A percentile compares a stretch with the other conserved stretches of the same genome.
Evolutionary conservation across 2,329 filamentous ascomycete genomes (phyloP).

Genomic region (Pseudogymnoascus pannorum): DNA sequence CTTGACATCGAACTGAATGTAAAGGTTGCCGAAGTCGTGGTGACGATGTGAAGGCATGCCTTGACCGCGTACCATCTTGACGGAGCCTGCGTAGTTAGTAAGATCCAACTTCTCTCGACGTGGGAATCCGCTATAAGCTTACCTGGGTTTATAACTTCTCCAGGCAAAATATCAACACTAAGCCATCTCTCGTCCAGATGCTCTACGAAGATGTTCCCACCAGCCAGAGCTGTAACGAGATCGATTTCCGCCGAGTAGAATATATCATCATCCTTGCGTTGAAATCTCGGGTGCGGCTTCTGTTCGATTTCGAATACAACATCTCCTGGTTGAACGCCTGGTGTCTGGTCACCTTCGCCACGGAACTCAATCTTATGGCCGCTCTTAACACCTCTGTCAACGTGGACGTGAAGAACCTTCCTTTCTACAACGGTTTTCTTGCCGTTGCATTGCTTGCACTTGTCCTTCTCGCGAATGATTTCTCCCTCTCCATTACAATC

Average conservation of each 20-base stretch:
- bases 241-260: constrained; percentile 95
- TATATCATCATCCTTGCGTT: constrained; percentile 90
- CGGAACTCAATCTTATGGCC: constrained; percentile 97
- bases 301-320: constrained; percentile 99
- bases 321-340: constrained; percentile 87
- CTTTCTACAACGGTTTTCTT: constrained; percentile 98
- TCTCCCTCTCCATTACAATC: constrained; percentile 98
- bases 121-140: constrained; percentile 34
- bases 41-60: constrained; percentile 96
- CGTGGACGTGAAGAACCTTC: constrained; percentile 96
- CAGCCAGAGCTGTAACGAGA: constrained; percentile 86
- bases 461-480: constrained; percentile 92
- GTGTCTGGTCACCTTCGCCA: constrained; percentile 92
- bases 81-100: constrained; percentile 51
- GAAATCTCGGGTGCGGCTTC: constrained; percentile 95
- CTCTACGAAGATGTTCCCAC: constrained; percentile 86
- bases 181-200: constrained; percentile 97
- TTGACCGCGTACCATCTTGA: constrained; percentile 93
- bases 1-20: constrained; percentile 95
- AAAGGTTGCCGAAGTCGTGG: constrained; percentile 92
- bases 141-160: constrained; percentile 92
- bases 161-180: constrained; percentile 83
- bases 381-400: constrained; percentile 87
- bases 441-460: constrained; percentile 90
- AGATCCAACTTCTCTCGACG: constrained; percentile 15